Evolutionary conservation across 139 green algal genomes (phyloP).

Genomic region (Volvox reticuliferus): DNA sequence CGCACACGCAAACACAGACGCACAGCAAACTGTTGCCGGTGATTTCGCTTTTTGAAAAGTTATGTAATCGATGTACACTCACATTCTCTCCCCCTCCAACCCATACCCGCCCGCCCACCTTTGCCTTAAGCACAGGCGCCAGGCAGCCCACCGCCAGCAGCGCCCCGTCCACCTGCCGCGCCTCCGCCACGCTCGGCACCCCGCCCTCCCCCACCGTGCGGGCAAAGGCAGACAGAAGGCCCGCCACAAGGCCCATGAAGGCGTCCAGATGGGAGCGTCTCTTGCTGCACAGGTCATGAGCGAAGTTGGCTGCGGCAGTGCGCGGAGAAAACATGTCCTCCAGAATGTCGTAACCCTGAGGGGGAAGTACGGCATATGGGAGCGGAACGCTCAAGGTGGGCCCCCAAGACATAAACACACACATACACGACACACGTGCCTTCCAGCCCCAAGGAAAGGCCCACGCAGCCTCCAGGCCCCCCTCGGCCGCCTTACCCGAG

Average conservation of each 20-base stretch:
- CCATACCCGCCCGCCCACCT: slow-evolving; percentile 52
- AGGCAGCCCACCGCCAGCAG: slow-evolving; percentile 90
- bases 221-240: slow-evolving; percentile 50
- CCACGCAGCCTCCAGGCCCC: too few species aligned
- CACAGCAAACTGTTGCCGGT: too few species aligned
- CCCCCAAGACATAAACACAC: background rate
- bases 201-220: slow-evolving; percentile 61
- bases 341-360: slow-evolving; percentile 95
- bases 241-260: slow-evolving; percentile 71
- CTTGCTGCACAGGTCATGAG: slow-evolving; percentile 83
- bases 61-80: too few species aligned
- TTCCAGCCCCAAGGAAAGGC: too few species aligned
- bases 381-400: too few species aligned
- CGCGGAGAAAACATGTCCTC: slow-evolving; percentile 97
- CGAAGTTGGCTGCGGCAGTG: slow-evolving; percentile 92
- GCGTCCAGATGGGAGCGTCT: slow-evolving; percentile 74
- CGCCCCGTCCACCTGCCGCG: slow-evolving; percentile 90
- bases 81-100: background rate
- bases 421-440: too few species aligned
- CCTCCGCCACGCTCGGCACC: slow-evolving; percentile 49
- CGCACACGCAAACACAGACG: too few species aligned
- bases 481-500: too few species aligned
- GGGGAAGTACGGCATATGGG: too few species aligned
- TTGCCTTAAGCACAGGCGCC: slow-evolving; percentile 81
- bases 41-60: too few species aligned